Conservation (phyloP, 2,329 filamentous ascomycete genomes). For the Claviceps capensis region DNA sequence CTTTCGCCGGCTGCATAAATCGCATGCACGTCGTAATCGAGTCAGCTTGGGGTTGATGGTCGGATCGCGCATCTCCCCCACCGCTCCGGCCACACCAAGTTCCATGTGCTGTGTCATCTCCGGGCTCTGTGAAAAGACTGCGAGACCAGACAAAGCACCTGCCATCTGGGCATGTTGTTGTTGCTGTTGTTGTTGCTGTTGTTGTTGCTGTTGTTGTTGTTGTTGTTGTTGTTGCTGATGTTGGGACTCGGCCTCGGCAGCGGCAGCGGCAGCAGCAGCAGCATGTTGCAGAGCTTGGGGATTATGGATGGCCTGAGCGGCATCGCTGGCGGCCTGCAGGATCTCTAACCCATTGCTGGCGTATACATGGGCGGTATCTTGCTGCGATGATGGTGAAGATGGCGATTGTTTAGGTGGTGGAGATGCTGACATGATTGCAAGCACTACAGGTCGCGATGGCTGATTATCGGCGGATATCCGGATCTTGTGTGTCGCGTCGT, state of each 20-base stretch:
- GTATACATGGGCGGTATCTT: constrained; percentile 25
- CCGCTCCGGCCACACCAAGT: constrained; percentile 4
- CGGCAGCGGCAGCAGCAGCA: constrained; percentile 22
- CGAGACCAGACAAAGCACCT: not conserved
- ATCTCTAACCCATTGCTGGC: constrained; percentile 33
- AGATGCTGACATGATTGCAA: constrained; percentile 13
- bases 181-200: constrained; percentile 6
- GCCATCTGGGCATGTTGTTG: constrained; percentile 1
- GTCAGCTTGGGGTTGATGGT: constrained; percentile 37
- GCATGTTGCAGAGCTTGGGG: constrained; percentile 26
- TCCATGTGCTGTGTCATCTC: constrained; percentile 4
- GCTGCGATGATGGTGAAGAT: constrained; percentile 11
- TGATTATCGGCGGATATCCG: constrained; percentile 31
- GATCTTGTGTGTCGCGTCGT: constrained; percentile 17
- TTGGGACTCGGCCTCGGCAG: constrained; percentile 16
- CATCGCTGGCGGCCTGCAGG: constrained; percentile 31
- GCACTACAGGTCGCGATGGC: constrained; percentile 19
- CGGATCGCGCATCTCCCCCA: constrained; percentile 22
- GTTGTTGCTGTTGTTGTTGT: not conserved
- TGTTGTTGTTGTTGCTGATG: constrained; percentile 3
- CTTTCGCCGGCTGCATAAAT: constrained; percentile 48
- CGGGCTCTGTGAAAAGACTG: not conserved
- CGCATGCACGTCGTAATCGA: constrained; percentile 43
- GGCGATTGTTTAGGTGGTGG: constrained; percentile 12
- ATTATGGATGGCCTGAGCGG: constrained; percentile 26